A percentile compares a stretch with the other conserved stretches of the same genome.
phyloP scores from a whole-genome alignment of 1,284 basidiomycete species.

The Ustilago trichophora region DNA sequence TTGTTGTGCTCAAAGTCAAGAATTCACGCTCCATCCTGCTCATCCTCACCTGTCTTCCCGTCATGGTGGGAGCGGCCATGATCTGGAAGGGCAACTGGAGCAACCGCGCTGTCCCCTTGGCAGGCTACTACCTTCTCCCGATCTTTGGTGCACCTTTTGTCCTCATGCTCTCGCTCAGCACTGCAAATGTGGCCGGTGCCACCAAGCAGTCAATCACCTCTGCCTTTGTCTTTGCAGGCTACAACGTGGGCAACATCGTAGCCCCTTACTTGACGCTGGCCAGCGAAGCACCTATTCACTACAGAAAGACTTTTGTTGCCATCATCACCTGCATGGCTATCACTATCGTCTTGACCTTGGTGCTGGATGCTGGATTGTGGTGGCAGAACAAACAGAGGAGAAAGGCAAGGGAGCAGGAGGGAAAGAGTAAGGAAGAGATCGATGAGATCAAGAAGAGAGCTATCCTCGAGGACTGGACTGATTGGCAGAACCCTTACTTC shows the following conservation, averaged over 20 bases:
- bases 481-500: slow-evolving; percentile 47
- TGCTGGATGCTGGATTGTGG: slow-evolving; percentile 35
- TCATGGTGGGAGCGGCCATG: slow-evolving; percentile 69
- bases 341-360: slow-evolving; percentile 37
- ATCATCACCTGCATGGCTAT: slow-evolving; percentile 66
- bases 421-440: slow-evolving; percentile 16
- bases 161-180: slow-evolving; percentile 68
- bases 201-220: slow-evolving; percentile 69
- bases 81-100: slow-evolving; percentile 69
- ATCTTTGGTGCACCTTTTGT: slow-evolving; percentile 70
- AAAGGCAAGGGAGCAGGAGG: slow-evolving; percentile 10
- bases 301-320: slow-evolving; percentile 69
- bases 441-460: slow-evolving; percentile 35
- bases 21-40: slow-evolving; percentile 68
- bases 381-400: slow-evolving; percentile 34
- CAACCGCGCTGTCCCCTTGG: slow-evolving; percentile 68
- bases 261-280: slow-evolving; percentile 64
- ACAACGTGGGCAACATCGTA: slow-evolving; percentile 58
- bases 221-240: slow-evolving; percentile 68
- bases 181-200: slow-evolving; percentile 69
- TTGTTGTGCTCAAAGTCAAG: slow-evolving; percentile 66
- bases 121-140: slow-evolving; percentile 69
- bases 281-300: slow-evolving; percentile 65
- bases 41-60: slow-evolving; percentile 69
- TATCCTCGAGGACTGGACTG: slow-evolving; percentile 43